Evolutionary conservation across 176 grass and related monocot species (phyloP), one percentile per base, ranked within the genome.

Genomic region (Avena sativa): DNA sequence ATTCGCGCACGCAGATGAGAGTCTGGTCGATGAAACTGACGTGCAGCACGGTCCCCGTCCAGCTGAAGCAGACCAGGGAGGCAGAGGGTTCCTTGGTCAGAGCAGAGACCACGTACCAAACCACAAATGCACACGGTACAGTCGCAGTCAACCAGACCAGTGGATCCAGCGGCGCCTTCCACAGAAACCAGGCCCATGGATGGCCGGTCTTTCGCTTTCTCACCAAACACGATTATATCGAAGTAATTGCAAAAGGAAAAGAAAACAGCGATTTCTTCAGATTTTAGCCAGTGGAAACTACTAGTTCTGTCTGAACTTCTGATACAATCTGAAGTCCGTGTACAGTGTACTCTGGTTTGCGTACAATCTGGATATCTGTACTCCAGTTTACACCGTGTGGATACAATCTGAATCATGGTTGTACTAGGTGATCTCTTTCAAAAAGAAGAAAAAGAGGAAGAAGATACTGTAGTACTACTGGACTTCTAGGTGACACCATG

Each of bases 171-270:
- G 3, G 23, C 48, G 23, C 13, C 26, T 15, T 48, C 80, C 81
- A 58, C 65, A 58, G 81, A 71, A 58, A 83, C 10, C 2, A 17
- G 20, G 34, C 32, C 80, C 66, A 44, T 51, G 3, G 4, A 3
- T 23, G 12, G 5, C 15, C 36, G 19, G 23, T 10, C 50, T 25
- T 1, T 72, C 80, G 65, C 80, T 43, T 13, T 83, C 67, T 25
- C 81, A 83, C 81, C 81, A 83, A 71, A 83, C 81, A 44, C 67
- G 34, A 50, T 49, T 26, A 36, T 26, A 36, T 32, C 10, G 0
- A 60, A 15, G 12, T 14, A 44, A 28, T 28, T 25, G 36, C 6
- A 2, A 59, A 43, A 13, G 4, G 14, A 51, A 9, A 8, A 8
- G 12, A 30, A 14, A 75, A 46, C 0, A 1, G 7, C 23, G 12